Conservation (phyloP, 768 basidiomycete genomes). For the Tephrocybe rancida region DNA sequence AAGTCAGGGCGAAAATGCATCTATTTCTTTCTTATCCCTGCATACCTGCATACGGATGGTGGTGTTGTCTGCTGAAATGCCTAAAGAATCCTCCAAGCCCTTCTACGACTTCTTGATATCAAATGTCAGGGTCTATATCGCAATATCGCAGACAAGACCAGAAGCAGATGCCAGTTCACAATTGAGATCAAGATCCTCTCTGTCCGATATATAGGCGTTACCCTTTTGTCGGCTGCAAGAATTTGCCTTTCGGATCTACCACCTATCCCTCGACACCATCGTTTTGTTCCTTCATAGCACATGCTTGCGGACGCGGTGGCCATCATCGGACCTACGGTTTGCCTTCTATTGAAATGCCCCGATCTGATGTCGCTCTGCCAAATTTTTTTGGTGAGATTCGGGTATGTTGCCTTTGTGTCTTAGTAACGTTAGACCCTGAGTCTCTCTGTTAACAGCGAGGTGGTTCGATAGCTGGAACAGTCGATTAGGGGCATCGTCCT, state of each 20-base stretch:
- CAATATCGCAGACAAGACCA: too few relatives aligned
- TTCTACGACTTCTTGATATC: too few relatives aligned
- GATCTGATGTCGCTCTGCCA: slow-evolving; percentile 10
- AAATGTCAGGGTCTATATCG: too few relatives aligned
- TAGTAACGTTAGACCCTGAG: slow-evolving; percentile 1
- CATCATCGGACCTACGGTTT: slow-evolving; percentile 96
- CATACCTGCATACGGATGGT: too few relatives aligned
- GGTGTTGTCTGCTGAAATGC: too few relatives aligned
- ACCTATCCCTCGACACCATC: slow-evolving; percentile 15
- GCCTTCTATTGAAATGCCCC: slow-evolving; percentile 23
- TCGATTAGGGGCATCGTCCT: not conserved
- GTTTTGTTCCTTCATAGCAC: slow-evolving; percentile 48
- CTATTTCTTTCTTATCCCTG: not conserved
- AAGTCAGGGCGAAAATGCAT: not conserved
- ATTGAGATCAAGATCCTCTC: too few relatives aligned
- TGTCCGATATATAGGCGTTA: too few relatives aligned
- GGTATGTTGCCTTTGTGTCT: slow-evolving; percentile 54
- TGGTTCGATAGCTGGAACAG: slow-evolving; percentile 19
- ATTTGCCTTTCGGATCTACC: slow-evolving; percentile 9
- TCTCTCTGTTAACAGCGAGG: slow-evolving; percentile 17
- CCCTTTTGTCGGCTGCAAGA: too few relatives aligned
- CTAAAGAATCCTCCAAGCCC: too few relatives aligned
- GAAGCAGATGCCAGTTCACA: too few relatives aligned
- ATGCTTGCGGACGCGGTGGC: slow-evolving; percentile 95
- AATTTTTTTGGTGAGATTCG: slow-evolving; percentile 66